Evolutionary conservation across 1,284 basidiomycete genomes (phyloP), one percentile per base, ranked within the genome.

Genomic region (Taiwanofungus camphoratus): DNA sequence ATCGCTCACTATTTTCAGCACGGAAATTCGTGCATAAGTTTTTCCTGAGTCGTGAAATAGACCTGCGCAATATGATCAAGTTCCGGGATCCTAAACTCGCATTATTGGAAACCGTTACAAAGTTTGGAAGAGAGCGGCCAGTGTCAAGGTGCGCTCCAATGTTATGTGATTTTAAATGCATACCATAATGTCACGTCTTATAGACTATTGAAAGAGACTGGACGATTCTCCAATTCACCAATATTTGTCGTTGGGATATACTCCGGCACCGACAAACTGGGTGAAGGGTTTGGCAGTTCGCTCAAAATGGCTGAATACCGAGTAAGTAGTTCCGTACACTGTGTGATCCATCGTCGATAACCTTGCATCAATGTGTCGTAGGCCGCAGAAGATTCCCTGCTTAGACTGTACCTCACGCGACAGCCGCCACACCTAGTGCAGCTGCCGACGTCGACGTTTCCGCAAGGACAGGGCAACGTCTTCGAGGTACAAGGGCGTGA

Each of bases 221-320:
- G 95, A 59, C 80, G 92, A 36, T 78, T 82, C 51, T 88, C 89
- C 3, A 89, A 90, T 55, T 85, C 88, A 5, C 93, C 95, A 0
- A 76, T 96, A 30, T 99, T 91, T 62, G 88, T 97, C 12, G 87
- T 97, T 8, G 95, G 93, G 18, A 86, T 96, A 38, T 98, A 81
- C 64, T 88, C 89, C n/a, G 87, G 87, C 5, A 78, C 77, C 16
- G 86, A 88, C 51, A 83, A 97, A 67, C 76, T 99, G 2, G 92
- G 95, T 11, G 94, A 99, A 68, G 94, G 93, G 6, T 92, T 92
- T 59, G 96, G 96, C 36, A 89, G 82, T 54, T 92, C 89, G 13
- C 70, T 97, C 45, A 82, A 80, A 60, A 99, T 99, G 95, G 94
- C 93, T 13, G 92, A 98, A 66, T 96, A 82, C 67, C 74, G 96